phyloP scores from a whole-genome alignment of 306 rosid species.

The Acacia confusa region DNA sequence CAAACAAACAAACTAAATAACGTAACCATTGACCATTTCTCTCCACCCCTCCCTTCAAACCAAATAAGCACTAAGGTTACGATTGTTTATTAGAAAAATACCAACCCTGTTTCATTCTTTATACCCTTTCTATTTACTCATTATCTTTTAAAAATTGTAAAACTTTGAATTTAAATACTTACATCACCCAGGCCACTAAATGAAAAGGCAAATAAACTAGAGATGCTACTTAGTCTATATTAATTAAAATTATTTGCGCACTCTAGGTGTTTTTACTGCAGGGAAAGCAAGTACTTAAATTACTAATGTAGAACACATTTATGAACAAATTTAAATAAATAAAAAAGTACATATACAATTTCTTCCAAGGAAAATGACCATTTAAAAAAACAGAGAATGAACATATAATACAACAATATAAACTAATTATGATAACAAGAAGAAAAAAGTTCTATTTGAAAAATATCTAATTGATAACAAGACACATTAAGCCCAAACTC shows the following conservation, averaged over 20 bases:
- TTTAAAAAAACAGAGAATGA: background rate
- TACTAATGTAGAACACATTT: background rate
- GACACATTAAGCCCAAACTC: constrained; percentile 77
- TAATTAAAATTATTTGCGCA: background rate
- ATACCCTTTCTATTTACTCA: too few relatives aligned
- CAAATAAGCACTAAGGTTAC: too few relatives aligned
- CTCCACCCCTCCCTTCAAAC: too few relatives aligned
- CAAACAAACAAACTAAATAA: too few relatives aligned
- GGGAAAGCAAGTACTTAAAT: background rate
- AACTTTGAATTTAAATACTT: background rate
- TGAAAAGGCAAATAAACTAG: too few relatives aligned
- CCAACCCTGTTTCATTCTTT: too few relatives aligned
- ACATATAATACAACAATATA: background rate
- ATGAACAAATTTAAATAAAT: background rate
- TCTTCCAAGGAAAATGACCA: background rate
- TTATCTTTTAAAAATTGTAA: background rate
- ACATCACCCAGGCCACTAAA: background rate
- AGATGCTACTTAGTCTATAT: background rate
- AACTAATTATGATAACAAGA: too few relatives aligned
- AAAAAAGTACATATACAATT: background rate
- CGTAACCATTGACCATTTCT: too few relatives aligned
- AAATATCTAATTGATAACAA: background rate
- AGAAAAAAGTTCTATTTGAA: background rate
- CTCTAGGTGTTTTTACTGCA: background rate
- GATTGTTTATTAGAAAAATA: background rate